Evolutionary conservation across 225 moss, liverwort and hornwort species (phyloP).

Genomic region (Physcomitrium patens): DNA sequence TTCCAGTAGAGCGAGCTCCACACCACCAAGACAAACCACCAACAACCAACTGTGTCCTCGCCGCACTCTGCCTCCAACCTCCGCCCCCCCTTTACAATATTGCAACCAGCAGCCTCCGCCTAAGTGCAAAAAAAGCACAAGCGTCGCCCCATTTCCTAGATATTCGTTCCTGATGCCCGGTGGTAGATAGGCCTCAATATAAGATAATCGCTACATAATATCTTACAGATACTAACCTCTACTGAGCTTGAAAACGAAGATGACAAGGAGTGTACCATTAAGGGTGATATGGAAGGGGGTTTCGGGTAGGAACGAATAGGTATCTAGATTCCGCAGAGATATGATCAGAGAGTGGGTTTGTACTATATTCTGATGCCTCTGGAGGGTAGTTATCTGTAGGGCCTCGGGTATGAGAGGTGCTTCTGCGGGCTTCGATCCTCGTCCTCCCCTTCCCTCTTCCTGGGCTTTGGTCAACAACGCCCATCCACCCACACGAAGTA

Average conservation of each 20-base stretch:
- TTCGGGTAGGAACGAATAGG: slow-evolving; percentile 41
- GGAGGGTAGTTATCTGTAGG: not conserved
- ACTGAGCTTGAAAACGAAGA: fast-evolving
- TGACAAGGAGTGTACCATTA: fast-evolving
- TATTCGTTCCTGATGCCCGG: too few relatives aligned
- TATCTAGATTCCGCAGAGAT: slow-evolving; percentile 46
- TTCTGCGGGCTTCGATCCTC: not conserved
- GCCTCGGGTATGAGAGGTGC: not conserved
- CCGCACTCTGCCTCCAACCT: not conserved
- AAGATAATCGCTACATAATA: too few relatives aligned
- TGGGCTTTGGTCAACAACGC: too few relatives aligned
- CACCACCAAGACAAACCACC: not conserved
- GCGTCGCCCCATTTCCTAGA: not conserved
- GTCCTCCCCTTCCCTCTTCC: not conserved
- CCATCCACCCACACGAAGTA: too few relatives aligned
- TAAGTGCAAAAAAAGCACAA: fast-evolving
- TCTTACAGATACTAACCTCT: not conserved
- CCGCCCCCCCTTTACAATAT: not conserved
- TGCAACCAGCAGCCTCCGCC: not conserved
- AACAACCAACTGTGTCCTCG: not conserved
- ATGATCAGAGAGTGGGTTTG: slow-evolving; percentile 23
- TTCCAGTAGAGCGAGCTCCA: slow-evolving; percentile 1
- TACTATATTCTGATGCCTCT: not conserved
- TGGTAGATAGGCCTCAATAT: too few relatives aligned
- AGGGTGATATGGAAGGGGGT: not conserved